A percentile compares a stretch with the other conserved stretches of the same genome.
These are phyloP conservation scores for Cyclocybe cylindracea DNA, from an alignment of 768 basidiomycete species.

Conservation along the genomic window DNA sequence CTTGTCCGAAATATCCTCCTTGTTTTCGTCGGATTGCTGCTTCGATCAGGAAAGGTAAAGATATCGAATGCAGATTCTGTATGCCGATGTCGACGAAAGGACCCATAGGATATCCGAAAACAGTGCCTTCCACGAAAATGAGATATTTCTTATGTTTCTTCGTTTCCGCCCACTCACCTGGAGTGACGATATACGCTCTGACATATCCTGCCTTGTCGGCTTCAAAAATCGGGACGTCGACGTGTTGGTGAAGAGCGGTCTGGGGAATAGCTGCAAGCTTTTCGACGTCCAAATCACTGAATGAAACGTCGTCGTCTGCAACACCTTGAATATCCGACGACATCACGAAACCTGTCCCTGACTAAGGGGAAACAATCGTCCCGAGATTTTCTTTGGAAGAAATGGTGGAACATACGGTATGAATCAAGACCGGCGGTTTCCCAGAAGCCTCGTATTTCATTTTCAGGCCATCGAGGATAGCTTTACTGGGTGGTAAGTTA, in stretches of 20 bases:
- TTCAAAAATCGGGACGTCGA: constrained; percentile 15
- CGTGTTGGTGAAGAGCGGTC: constrained; percentile 15
- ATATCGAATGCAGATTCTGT: constrained; percentile 25
- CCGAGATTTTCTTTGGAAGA: no score
- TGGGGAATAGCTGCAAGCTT: constrained; percentile 15
- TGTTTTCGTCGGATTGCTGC: constrained; percentile 19
- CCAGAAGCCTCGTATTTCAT: constrained; percentile 34
- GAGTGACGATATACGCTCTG: constrained; percentile 15
- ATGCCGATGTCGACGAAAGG: constrained; percentile 27
- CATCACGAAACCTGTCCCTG: constrained; percentile 22
- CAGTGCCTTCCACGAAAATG: constrained; percentile 15
- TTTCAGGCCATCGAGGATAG: constrained; percentile 45
- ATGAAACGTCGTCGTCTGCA: constrained; percentile 12
- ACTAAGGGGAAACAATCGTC: constrained; percentile 8
- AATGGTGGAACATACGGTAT: constrained; percentile 41
- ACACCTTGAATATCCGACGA: constrained; percentile 16
- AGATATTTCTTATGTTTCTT: background rate
- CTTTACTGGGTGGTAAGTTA: constrained; percentile 29
- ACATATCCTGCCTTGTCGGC: constrained; percentile 22
- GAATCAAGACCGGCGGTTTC: constrained; percentile 42
- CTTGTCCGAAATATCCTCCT: constrained; percentile 20
- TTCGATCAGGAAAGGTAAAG: constrained; percentile 24
- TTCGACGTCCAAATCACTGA: constrained; percentile 19
- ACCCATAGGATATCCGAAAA: constrained; percentile 24
- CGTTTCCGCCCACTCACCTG: constrained; percentile 7